phyloP scores from a whole-genome alignment of 2,329 filamentous ascomycete genomes.

The Aspergillus fischeri region DNA sequence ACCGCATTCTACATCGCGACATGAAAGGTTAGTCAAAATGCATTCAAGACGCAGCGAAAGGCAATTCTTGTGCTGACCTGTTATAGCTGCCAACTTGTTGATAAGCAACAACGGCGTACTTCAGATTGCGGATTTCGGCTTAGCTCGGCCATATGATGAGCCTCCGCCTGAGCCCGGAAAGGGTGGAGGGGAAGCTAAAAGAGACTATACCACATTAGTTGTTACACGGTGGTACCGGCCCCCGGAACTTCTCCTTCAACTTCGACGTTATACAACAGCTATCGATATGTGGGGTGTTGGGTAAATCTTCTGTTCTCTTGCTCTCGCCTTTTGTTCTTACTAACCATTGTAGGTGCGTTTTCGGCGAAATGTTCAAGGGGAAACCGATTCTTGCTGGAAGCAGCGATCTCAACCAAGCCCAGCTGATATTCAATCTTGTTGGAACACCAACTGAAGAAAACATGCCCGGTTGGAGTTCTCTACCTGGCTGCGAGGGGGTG shows the following conservation, averaged over 20 bases:
- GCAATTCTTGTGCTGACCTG: slow-evolving; percentile 4
- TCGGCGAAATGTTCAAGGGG: slow-evolving; percentile 93
- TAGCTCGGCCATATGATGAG: slow-evolving; percentile 90
- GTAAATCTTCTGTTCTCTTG: slow-evolving; percentile 47
- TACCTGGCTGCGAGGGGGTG: slow-evolving; percentile 77
- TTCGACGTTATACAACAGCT: slow-evolving; percentile 90
- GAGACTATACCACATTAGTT: slow-evolving; percentile 94
- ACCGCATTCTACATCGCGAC: slow-evolving; percentile 86
- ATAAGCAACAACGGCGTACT: slow-evolving; percentile 92
- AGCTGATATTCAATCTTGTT: slow-evolving; percentile 90
- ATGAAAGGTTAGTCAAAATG: slow-evolving; percentile 64
- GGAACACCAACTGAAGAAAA: slow-evolving; percentile 83
- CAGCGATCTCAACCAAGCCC: slow-evolving; percentile 82
- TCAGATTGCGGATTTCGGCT: slow-evolving; percentile 95
- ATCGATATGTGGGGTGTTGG: slow-evolving; percentile 99
- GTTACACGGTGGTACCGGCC: slow-evolving; percentile 97
- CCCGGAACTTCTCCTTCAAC: slow-evolving; percentile 81
- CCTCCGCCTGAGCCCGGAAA: slow-evolving; percentile 69
- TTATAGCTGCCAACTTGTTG: slow-evolving; percentile 77
- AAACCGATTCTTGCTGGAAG: slow-evolving; percentile 90
- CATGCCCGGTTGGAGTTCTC: slow-evolving; percentile 84
- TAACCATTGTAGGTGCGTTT: slow-evolving; percentile 69
- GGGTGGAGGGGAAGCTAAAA: slow-evolving; percentile 76
- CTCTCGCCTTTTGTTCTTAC: slow-evolving; percentile 1
- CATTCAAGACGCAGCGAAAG: neutral